Evolutionary conservation across 441 rosid genomes (phyloP), one percentile per base, ranked within the genome.

Genomic region (Gossypium davidsonii): DNA sequence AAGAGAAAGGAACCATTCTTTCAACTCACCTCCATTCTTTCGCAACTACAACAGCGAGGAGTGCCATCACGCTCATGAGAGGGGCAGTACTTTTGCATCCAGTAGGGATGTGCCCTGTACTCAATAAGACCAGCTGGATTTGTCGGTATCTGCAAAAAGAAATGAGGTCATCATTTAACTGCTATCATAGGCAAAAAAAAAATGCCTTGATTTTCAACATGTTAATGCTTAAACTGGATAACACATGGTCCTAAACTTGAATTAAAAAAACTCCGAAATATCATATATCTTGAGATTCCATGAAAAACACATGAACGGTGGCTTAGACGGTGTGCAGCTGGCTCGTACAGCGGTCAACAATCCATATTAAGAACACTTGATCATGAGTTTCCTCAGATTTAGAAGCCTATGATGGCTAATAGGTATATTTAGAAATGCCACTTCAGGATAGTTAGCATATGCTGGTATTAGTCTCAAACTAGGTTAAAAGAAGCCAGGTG

Each of bases 41-140:
- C 98, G 67, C 99, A 96, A 74, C 99, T 93, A 76, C 98, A 93
- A 67, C 98, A 96, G 44, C 97, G 85, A 71, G 90, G 93, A 75
- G 99, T 96, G 52, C 91, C 89, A 71, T 96, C 99, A 55, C 76
- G 89, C 79, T 94, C 98, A 72, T 94, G 98, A 0, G 91, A 83
- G 34, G 97, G 98, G 78, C 98, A 93, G 77, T 93, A 93, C 78
- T 90, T 94, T 80, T 91, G 97, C 44, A 63, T 66, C 98, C 98
- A 94, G 80, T 90, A 90, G 49, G 97, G 98, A 85, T 94, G 98
- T 31, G 91, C 96, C 76, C 94, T 84, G 53, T 90, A 94, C 85
- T 91, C 98, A 64, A 90, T 89, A 37, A 91, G 92, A 72, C 98
- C 95, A 49, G 80, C 81, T 74, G 85, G 70, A 82, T 87, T 91